phyloP scores from a whole-genome alignment of 129 eudicot species.

The Cynara cardunculus region DNA sequence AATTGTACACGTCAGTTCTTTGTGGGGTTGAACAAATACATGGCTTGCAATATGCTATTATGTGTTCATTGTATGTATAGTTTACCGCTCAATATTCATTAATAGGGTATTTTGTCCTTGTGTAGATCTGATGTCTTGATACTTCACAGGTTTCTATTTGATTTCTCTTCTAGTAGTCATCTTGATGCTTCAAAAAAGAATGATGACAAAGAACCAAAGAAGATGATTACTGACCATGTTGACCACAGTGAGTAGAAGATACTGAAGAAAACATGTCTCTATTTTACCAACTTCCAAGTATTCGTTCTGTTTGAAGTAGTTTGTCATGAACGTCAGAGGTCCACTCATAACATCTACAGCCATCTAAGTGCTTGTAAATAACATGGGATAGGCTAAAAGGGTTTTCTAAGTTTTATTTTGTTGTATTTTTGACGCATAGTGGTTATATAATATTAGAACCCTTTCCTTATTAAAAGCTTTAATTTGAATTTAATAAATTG shows the following conservation, averaged over 20 bases:
- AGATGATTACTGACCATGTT: slow-evolving; percentile 26
- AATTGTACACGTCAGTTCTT: not conserved
- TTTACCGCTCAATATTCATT: not conserved
- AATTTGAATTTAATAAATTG: slow-evolving; percentile 10
- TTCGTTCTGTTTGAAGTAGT: not conserved
- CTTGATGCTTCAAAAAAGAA: slow-evolving; percentile 36
- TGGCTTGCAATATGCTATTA: slow-evolving; percentile 6
- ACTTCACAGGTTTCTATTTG: slow-evolving; percentile 29
- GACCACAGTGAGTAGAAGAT: slow-evolving; percentile 37
- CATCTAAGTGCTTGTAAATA: slow-evolving; percentile 1
- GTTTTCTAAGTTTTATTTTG: not conserved
- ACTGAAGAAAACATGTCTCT: slow-evolving; percentile 8
- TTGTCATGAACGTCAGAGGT: slow-evolving; percentile 9
- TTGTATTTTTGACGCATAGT: not conserved
- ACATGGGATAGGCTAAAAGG: not conserved
- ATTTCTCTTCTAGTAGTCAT: slow-evolving; percentile 25
- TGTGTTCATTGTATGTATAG: not conserved
- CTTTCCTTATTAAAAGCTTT: slow-evolving; percentile 10
- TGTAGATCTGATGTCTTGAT: slow-evolving; percentile 19
- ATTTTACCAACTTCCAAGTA: not conserved
- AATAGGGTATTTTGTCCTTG: not conserved
- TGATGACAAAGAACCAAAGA: slow-evolving; percentile 31
- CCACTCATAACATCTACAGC: not conserved
- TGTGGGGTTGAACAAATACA: slow-evolving; percentile 1
- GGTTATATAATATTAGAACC: slow-evolving; percentile 3